Evolutionary conservation across 306 rosid species (phyloP).

Genomic region (Cucurbita maxima): DNA sequence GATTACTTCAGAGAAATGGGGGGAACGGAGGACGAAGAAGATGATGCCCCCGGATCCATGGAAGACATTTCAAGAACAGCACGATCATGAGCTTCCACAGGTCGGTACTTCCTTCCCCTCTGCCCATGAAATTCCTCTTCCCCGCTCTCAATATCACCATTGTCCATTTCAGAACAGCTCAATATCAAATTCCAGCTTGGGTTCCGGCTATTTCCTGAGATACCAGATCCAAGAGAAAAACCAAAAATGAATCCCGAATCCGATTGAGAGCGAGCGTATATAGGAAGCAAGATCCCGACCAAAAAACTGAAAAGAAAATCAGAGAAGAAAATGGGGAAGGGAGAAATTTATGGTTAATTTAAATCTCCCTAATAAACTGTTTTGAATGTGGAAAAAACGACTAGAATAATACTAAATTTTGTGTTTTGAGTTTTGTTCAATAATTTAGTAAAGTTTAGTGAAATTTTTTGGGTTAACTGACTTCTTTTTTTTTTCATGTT

Average conservation of each 20-base stretch:
- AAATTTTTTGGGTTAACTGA: not conserved
- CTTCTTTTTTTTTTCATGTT: not conserved
- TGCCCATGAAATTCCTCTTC: slow-evolving; percentile 49
- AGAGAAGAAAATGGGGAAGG: not conserved
- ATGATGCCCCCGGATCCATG: slow-evolving; percentile 75
- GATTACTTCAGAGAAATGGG: slow-evolving; percentile 47
- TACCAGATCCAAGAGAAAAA: not conserved
- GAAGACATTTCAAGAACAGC: slow-evolving; percentile 97
- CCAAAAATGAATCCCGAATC: not conserved
- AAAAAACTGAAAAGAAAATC: not conserved
- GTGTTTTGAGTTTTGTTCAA: not conserved
- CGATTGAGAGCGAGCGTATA: slow-evolving; percentile 1
- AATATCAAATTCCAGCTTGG: not conserved
- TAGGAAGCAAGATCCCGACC: not conserved
- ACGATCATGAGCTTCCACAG: slow-evolving; percentile 84
- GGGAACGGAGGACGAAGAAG: slow-evolving; percentile 38
- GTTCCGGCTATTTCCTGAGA: not conserved
- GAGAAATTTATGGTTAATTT: not conserved
- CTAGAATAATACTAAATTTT: not conserved
- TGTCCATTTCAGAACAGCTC: slow-evolving; percentile 28
- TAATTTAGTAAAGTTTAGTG: too few relatives aligned
- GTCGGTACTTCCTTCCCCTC: slow-evolving; percentile 68
- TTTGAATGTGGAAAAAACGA: not conserved
- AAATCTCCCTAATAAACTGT: not conserved
- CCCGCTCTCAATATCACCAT: slow-evolving; percentile 63